phyloP scores from a whole-genome alignment of 352 stramenopile species.

The Pythium vanterpoolii region DNA sequence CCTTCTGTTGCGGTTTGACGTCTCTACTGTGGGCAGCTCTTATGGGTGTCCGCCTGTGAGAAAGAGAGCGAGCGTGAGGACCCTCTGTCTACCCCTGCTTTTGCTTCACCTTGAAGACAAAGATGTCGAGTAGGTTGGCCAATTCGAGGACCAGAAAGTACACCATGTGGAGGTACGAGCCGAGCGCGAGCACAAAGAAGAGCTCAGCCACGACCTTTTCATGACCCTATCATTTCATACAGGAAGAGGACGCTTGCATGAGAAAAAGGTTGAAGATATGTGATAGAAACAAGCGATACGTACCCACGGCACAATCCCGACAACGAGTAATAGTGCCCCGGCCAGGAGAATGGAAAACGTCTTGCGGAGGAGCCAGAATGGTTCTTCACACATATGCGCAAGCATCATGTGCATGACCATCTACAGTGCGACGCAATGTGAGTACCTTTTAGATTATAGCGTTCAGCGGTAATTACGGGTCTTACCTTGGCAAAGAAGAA shows the following conservation, averaged over 20 bases:
- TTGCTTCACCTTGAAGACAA: slow-evolving; percentile 83
- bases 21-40: background rate
- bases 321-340: slow-evolving; percentile 61
- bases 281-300: background rate
- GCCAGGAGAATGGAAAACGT: slow-evolving; percentile 66
- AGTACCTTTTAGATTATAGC: background rate
- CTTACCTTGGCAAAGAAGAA: slow-evolving; percentile 79
- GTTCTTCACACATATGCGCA: slow-evolving; percentile 83
- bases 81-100: slow-evolving; percentile 25
- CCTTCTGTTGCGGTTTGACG: background rate
- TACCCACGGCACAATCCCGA: slow-evolving; percentile 73
- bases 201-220: slow-evolving; percentile 70
- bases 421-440: slow-evolving; percentile 32
- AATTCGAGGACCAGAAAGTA: slow-evolving; percentile 78
- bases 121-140: slow-evolving; percentile 69
- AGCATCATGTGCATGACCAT: slow-evolving; percentile 92
- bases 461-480: too few relatives aligned
- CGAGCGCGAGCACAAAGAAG: slow-evolving; percentile 73
- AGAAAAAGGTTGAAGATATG: background rate
- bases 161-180: slow-evolving; percentile 79
- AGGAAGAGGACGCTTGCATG: background rate
- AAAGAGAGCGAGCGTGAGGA: background rate
- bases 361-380: slow-evolving; percentile 83
- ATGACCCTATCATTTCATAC: slow-evolving; percentile 34
- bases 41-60: background rate